Conservation (phyloP, 192 early-diverging fungal species). For the Coemansia sp. region DNA sequence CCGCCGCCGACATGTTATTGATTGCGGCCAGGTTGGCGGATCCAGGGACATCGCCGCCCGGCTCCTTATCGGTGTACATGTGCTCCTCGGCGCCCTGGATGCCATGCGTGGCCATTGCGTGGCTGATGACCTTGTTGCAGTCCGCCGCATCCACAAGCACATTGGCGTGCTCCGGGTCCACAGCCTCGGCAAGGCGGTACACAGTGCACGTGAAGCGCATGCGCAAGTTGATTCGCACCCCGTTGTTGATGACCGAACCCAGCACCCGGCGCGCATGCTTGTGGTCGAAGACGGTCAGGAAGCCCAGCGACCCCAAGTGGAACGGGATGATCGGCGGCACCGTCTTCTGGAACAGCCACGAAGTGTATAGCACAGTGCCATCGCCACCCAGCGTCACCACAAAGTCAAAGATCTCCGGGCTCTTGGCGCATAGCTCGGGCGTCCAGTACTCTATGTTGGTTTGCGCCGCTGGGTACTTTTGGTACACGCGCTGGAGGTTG, state of each 20-base stretch:
- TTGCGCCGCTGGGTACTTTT: conserved; percentile 41
- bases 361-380: conserved; percentile 92
- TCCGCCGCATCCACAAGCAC: conserved; percentile 50
- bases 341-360: conserved; percentile 83
- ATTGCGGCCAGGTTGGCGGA: conserved; percentile 31
- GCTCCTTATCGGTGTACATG: conserved; percentile 30
- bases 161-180: conserved; percentile 41
- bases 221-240: conserved; percentile 83
- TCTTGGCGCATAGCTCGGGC: conserved; percentile 65
- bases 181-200: conserved; percentile 60
- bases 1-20: conserved; percentile 16
- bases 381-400: conserved; percentile 95
- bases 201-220: conserved; percentile 93
- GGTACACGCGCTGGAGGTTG: conserved; percentile 53
- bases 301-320: conserved; percentile 93
- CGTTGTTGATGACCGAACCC: conserved; percentile 62
- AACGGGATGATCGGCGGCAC: conserved; percentile 95
- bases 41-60: conserved; percentile 54
- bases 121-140: conserved; percentile 47
- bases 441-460: conserved; percentile 76
- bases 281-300: conserved; percentile 88
- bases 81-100: conserved; percentile 41
- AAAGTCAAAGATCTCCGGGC: conserved; percentile 81
- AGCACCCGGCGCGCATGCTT: conserved; percentile 62
- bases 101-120: conserved; percentile 45